Base-by-base conservation (phyloP, 1,139 yeast species). In the Lodderomyces metapsilosis region DNA sequence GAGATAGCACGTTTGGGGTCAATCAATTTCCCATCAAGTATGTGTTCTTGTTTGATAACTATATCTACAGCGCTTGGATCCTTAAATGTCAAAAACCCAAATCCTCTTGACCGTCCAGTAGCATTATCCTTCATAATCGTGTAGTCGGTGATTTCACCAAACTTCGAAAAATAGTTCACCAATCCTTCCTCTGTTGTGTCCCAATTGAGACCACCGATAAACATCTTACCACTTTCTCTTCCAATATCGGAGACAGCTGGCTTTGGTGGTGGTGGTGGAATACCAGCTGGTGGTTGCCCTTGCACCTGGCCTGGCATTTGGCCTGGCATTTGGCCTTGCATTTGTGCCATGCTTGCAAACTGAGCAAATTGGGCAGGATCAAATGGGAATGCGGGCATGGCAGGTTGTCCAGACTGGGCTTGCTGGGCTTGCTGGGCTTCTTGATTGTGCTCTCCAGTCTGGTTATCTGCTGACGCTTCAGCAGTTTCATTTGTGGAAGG, bases 1-100 rank as follows among this genome's bases (percentile, higher is more conserved):
- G 98, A 98, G 56, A 92, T 92, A 17, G 99, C 98, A 56, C 98
- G 79, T 64, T 92, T 92, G 34, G 99, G 98, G 59, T 92, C 99
- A 60, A 92, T 94, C 48, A 94, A 86, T 62, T 94, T 94, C 49
- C 98, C 98, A 58, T 92, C 99, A 46, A 92, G 71, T 40, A 88
- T 80, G 62, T 92, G 99, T 57, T 88, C 95, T 47, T 87, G 84
- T 50, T 82, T 82, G 52, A 92, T 80, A 38, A 92, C 98, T 50
- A 79, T 87, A 57, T 88, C 95, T 28, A 92, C 98, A 36, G 95
- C 82, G 22, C 73, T 65, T 11, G 96, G 80, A 48, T 84, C 86
- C 41, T 80, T 83, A 69, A 94, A 92, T 0, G 97, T 89, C 54
- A 92, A 74, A 59, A 92, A 92, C 0, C 97, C 99, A 66, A 94